phyloP scores from a whole-genome alignment of 2,329 filamentous ascomycete genomes.

The Ceratocystis diversiconidia region DNA sequence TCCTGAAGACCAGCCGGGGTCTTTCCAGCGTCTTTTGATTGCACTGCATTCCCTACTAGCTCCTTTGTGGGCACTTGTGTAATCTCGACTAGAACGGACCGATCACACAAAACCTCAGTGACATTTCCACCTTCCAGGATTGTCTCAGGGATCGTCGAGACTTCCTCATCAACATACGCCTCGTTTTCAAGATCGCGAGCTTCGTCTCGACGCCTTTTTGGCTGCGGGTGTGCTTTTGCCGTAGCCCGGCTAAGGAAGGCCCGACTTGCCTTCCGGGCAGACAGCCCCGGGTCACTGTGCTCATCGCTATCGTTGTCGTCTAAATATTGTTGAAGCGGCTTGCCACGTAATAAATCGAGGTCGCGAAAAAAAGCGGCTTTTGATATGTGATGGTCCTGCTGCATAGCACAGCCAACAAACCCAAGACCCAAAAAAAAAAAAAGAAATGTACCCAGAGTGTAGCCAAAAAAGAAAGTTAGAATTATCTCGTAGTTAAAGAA shows the following conservation, averaged over 20 bases:
- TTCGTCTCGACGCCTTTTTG: not conserved
- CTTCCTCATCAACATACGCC: not conserved
- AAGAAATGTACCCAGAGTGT: not conserved
- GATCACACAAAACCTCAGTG: not conserved
- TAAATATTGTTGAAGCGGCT: not conserved
- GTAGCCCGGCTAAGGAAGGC: not conserved
- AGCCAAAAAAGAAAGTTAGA: not conserved
- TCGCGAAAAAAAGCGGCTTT: slow-evolving; percentile 4
- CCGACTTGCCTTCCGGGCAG: not conserved
- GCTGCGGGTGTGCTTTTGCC: not conserved
- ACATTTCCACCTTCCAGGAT: not conserved
- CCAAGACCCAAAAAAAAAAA: not conserved
- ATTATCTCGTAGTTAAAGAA: not conserved
- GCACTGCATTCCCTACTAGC: not conserved
- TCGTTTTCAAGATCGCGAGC: not conserved
- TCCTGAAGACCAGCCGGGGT: too few species aligned
- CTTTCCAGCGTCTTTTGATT: not conserved
- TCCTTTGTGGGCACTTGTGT: not conserved
- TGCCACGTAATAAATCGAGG: not conserved
- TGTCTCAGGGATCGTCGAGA: not conserved
- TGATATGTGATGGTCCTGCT: not conserved
- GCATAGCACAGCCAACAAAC: not conserved
- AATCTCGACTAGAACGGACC: not conserved
- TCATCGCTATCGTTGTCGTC: slow-evolving; percentile 4
- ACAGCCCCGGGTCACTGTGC: slow-evolving; percentile 1